phyloP scores from a whole-genome alignment of 805 yeast species.

The Suhomyces vadensis region DNA sequence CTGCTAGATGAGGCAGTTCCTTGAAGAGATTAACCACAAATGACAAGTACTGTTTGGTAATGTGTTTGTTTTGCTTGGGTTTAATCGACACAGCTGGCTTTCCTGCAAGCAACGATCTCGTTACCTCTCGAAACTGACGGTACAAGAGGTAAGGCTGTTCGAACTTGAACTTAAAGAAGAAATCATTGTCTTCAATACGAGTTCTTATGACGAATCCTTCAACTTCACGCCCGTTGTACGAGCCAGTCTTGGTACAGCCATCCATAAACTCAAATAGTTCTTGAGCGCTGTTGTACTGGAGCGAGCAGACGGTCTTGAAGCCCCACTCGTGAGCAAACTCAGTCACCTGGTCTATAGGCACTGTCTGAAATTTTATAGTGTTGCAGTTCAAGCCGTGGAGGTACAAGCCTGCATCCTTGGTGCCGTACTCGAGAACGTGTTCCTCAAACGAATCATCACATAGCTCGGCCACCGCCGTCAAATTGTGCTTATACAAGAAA shows the following conservation, averaged over 20 bases:
- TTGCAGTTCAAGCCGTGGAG: constrained; percentile 86
- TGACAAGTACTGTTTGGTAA: constrained; percentile 66
- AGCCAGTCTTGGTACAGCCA: constrained; percentile 62
- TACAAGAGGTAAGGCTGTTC: constrained; percentile 93
- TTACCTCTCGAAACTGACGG: constrained; percentile 86
- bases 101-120: constrained; percentile 48
- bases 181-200: constrained; percentile 38
- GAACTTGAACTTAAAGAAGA: constrained; percentile 89
- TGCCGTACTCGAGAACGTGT: constrained; percentile 76
- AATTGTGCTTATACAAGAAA: constrained; percentile 47
- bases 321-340: constrained; percentile 69
- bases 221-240: constrained; percentile 66
- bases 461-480: constrained; percentile 88
- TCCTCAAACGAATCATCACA: constrained; percentile 95
- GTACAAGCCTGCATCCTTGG: constrained; percentile 75
- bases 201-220: constrained; percentile 91
- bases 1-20: constrained; percentile 45
- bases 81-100: constrained; percentile 14
- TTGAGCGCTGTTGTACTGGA: constrained; percentile 37
- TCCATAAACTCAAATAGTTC: constrained; percentile 54
- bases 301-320: constrained; percentile 58
- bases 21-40: constrained; percentile 62
- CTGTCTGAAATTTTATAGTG: constrained; percentile 60
- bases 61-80: constrained; percentile 48
- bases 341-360: constrained; percentile 58